Conservation (phyloP, 1,284 basidiomycete species). For the Cryptococcus neoformans region DNA sequence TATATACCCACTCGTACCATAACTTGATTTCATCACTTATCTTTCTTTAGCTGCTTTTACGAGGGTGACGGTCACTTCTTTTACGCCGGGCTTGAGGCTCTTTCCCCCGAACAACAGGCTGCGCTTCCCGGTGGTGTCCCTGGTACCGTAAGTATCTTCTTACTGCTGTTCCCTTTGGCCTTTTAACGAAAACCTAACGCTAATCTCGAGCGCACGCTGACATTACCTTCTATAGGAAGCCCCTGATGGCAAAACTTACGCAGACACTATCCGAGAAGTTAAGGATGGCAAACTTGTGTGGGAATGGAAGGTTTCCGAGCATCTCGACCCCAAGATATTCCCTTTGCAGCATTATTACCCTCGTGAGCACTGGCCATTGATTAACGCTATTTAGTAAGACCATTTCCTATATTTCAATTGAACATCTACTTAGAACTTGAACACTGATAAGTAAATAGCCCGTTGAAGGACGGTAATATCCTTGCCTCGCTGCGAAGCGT, state of each 20-base stretch:
- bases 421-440: constrained; percentile 13
- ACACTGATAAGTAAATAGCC: constrained; percentile 16
- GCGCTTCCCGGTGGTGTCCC: constrained; percentile 17
- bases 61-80: neutral
- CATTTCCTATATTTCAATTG: neutral
- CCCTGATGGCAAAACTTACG: constrained; percentile 15
- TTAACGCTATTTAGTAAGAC: constrained; percentile 20
- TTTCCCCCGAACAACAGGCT: constrained; percentile 7
- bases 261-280: constrained; percentile 22
- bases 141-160: constrained; percentile 13
- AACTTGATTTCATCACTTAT: neutral
- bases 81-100: neutral
- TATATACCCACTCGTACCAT: neutral
- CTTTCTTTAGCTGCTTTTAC: neutral
- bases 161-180: no score
- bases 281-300: constrained; percentile 19
- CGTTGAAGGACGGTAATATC: constrained; percentile 18
- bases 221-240: constrained; percentile 12
- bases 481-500: constrained; percentile 18
- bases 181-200: no score
- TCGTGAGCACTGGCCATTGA: constrained; percentile 21
- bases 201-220: no score
- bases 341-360: constrained; percentile 18
- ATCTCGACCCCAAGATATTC: constrained; percentile 13
- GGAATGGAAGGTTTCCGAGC: constrained; percentile 21